Base-by-base conservation (phyloP, 164 flowering plant species). In the Cinnamomum micranthum region DNA sequence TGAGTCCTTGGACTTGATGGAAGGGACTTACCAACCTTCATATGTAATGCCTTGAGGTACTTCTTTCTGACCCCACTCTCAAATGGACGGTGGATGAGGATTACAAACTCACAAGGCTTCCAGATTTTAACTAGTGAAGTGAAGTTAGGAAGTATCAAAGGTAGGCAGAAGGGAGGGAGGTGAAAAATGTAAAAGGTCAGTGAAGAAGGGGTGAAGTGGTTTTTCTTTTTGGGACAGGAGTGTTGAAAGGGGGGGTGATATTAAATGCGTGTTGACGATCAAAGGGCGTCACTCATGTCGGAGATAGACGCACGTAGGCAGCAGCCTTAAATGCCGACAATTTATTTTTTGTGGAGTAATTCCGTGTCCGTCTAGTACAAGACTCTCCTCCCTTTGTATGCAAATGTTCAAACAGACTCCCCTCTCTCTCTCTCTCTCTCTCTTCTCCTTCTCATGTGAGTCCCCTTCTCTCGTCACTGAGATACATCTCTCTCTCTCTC, bases 291-390 rank as follows among this genome's bases (percentile, higher is more conserved):
- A 73, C 62, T 59, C 27, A 65, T 76, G 82, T 77, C 79, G 75
- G 77, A 62, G 41, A 71, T 25, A 50, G 68, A 47, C 73, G 68
- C 77, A 77, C 79, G 79, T 68, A 77, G 71, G 62, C 77, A 77
- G 79, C 75, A 55, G 79, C 72, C 73, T 74, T 76, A 74, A 73
- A 80, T 80, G 75, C 79, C 82, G 82, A 80, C 82, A 80, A 50
- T 74, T 74, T 76, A 73, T 60, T 70, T 79, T 72, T 76, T 64
- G 19, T 70, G 73, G 60, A 68, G 63, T 73, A 68, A 59, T 73
- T 69, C 70, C 73, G 62, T 68, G 69, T 75, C 69, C 75, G 59
- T 64, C 27, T 5, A 20, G 28, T 22, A 24, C 67, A 14, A n/a
- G n/a, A 55, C 70, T 35, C 70, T 35, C 73, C 5, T 35, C 22